Conservation (phyloP, 441 rosid species). For the Flueggea neowawraea region DNA sequence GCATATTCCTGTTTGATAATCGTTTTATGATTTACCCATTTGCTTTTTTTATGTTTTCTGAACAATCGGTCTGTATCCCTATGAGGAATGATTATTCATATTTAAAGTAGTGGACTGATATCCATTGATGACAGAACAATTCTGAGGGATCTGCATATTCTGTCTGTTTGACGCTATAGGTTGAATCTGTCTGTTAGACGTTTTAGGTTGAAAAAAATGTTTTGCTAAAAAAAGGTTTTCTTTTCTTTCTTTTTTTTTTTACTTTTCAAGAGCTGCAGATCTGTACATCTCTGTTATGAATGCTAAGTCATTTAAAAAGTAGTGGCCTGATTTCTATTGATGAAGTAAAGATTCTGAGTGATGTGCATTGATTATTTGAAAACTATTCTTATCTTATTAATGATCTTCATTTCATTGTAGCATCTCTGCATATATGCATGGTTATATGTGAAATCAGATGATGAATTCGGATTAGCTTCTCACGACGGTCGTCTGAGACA, state of each 20-base stretch:
- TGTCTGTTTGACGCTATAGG: neutral
- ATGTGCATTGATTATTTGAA: conserved; percentile 3
- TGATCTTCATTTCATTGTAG: neutral
- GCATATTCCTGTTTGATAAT: neutral
- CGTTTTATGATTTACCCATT: neutral
- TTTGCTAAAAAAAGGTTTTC: no score
- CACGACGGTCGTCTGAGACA: conserved; percentile 48
- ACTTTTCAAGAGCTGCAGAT: neutral
- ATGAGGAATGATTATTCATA: conserved; percentile 12
- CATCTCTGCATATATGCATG: neutral
- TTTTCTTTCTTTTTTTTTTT: no score
- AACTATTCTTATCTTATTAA: neutral
- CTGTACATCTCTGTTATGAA: conserved; percentile 9
- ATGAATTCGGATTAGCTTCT: conserved; percentile 38
- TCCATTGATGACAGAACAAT: conserved; percentile 9
- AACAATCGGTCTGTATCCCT: conserved; percentile 15
- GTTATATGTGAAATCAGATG: conserved; percentile 22
- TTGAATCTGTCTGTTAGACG: neutral
- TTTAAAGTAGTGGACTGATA: conserved; percentile 17
- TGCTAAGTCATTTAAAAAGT: conserved; percentile 17
- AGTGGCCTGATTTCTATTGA: conserved; percentile 25
- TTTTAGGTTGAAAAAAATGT: no score
- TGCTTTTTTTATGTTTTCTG: neutral
- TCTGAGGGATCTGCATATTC: conserved; percentile 12
- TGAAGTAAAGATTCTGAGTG: conserved; percentile 21